Evolutionary conservation across 306 rosid genomes (phyloP).

Genomic region (Cicer cuneatum): DNA sequence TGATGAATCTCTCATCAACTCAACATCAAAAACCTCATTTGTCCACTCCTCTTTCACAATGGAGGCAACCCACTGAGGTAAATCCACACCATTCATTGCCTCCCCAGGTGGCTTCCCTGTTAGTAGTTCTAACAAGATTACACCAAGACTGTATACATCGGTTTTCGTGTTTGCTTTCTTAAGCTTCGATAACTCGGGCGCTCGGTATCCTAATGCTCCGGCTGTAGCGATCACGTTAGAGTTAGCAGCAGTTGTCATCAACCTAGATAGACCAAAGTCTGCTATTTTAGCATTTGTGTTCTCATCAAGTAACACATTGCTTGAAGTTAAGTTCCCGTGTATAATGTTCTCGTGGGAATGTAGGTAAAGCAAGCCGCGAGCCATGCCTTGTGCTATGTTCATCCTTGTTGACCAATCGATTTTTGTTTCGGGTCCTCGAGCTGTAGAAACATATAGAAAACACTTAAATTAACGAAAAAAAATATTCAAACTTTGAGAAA

Average conservation of each 20-base stretch:
- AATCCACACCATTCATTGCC: conserved; percentile 81
- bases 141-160: conserved; percentile 91
- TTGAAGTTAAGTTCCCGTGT: conserved; percentile 88
- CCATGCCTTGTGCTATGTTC: conserved; percentile 76
- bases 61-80: conserved; percentile 99
- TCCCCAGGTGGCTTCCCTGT: conserved; percentile 94
- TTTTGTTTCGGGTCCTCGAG: conserved; percentile 68
- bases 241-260: conserved; percentile 86
- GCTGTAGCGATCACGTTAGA: conserved; percentile 90
- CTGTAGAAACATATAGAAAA: conserved; percentile 51
- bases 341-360: conserved; percentile 72
- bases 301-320: conserved; percentile 78
- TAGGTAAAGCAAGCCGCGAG: conserved; percentile 74
- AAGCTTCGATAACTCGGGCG: conserved; percentile 84
- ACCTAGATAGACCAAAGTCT: conserved; percentile 80
- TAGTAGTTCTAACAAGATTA: conserved; percentile 88
- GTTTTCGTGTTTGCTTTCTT: conserved; percentile 87
- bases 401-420: conserved; percentile 88
- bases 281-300: conserved; percentile 62
- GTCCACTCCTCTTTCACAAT: conserved; percentile 99
- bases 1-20: conserved; percentile 84
- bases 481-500: not conserved
- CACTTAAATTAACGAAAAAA: not conserved
- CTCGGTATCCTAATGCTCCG: conserved; percentile 82
- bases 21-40: conserved; percentile 86